Percentiles rank a stretch among this genome's conserved stretches.
phyloP scores from a whole-genome alignment of 345 rosid species.

The Gossypium bickii region DNA sequence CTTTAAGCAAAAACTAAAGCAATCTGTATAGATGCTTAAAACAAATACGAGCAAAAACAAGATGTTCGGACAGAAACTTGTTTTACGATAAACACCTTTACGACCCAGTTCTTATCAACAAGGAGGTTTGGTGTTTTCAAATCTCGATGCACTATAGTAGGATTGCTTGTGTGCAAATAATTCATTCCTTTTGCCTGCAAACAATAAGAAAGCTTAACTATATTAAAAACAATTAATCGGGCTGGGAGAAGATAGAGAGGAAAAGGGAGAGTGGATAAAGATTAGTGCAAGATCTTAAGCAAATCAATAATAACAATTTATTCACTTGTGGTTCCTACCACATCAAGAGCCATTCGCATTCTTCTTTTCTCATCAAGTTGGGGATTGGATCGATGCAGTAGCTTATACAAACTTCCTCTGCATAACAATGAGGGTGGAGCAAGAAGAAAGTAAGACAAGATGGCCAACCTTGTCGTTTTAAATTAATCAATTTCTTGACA shows the following conservation, averaged over 20 bases:
- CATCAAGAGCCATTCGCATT: slow-evolving; percentile 95
- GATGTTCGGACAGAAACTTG: background rate
- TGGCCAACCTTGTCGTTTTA: background rate
- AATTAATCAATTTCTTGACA: slow-evolving; percentile 5
- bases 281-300: background rate
- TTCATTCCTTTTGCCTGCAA: slow-evolving; percentile 96
- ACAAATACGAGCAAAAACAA: background rate
- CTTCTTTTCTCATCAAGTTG: slow-evolving; percentile 83
- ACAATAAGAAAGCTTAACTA: slow-evolving; percentile 19
- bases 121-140: slow-evolving; percentile 95
- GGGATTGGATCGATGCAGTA: slow-evolving; percentile 75
- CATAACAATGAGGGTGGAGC: slow-evolving; percentile 12
- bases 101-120: slow-evolving; percentile 94
- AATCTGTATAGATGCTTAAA: background rate
- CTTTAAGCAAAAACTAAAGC: slow-evolving; percentile 6
- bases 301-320: slow-evolving; percentile 6
- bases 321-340: slow-evolving; percentile 44
- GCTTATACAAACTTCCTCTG: slow-evolving; percentile 95
- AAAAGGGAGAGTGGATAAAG: background rate
- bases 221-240: background rate
- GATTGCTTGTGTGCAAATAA: slow-evolving; percentile 91
- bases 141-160: slow-evolving; percentile 94
- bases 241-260: background rate
- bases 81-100: slow-evolving; percentile 50
- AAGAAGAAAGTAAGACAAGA: slow-evolving; percentile 6